Percentiles rank a stretch among this genome's conserved stretches.
Evolutionary conservation across 169 alveolate genomes (phyloP).

Genomic region (Plasmodium sp.): DNA sequence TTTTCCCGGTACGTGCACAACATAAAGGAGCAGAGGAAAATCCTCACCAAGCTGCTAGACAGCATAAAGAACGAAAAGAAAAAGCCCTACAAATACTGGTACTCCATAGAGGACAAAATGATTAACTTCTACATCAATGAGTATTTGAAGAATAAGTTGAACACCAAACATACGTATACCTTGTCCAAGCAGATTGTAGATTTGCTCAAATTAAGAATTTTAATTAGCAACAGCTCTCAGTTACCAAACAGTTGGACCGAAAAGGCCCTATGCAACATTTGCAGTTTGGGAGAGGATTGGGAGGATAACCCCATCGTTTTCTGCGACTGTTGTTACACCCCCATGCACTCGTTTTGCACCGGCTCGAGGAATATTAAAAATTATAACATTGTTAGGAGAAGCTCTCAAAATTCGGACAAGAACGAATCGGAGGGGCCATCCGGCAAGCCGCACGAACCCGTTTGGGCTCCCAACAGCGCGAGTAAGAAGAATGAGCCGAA

Average conservation of each 20-base stretch:
- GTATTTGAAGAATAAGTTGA: slow-evolving; percentile 81
- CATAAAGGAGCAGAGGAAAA: slow-evolving; percentile 67
- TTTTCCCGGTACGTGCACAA: slow-evolving; percentile 62
- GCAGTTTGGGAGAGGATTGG: slow-evolving; percentile 87
- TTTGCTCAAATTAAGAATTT: slow-evolving; percentile 76
- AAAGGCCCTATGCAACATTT: slow-evolving; percentile 84
- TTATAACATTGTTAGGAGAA: slow-evolving; percentile 24
- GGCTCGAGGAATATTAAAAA: slow-evolving; percentile 57
- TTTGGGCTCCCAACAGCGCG: neutral
- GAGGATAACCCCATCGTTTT: slow-evolving; percentile 87
- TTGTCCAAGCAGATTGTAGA: slow-evolving; percentile 82
- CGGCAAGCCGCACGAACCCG: neutral
- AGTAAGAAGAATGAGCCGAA: slow-evolving; percentile 2
- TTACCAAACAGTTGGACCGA: slow-evolving; percentile 87
- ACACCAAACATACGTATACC: slow-evolving; percentile 83
- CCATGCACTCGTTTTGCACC: slow-evolving; percentile 81
- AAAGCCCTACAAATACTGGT: slow-evolving; percentile 77
- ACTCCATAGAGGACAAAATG: slow-evolving; percentile 82
- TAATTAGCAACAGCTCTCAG: slow-evolving; percentile 76
- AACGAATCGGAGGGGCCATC: neutral
- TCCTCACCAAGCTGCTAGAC: slow-evolving; percentile 26
- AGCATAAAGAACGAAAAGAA: slow-evolving; percentile 62
- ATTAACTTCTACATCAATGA: slow-evolving; percentile 81
- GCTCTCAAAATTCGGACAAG: neutral
- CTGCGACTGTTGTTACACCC: slow-evolving; percentile 87